Evolutionary conservation across 2,329 filamentous ascomycete species (phyloP), one percentile per base, ranked within the genome.

Genomic region (Magnaporthiopsis incrustans): DNA sequence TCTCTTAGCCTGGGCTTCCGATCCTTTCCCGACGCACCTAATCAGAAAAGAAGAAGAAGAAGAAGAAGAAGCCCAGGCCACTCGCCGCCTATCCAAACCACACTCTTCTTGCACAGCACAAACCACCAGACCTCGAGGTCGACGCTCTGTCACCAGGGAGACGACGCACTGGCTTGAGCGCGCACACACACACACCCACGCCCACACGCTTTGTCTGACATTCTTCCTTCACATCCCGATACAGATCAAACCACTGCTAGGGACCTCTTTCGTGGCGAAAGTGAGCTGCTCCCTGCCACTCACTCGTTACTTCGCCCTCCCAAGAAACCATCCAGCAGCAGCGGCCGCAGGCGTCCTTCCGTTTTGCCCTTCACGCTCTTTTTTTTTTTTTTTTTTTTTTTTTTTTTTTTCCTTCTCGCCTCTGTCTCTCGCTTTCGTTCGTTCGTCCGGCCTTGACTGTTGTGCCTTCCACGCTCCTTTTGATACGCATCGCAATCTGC

Each of bases 261-360:
- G 57, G 56, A 67, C 67, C 63, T 65, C 66, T 72, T 73, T 77
- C 77, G 75, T 76, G 78, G 80, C 81, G 76, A 78, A 68, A 81
- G 79, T 77, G 78, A 79, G 73, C 74, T 73, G 71, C 72, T 71
- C 72, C 70, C 67, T 69, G 71, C 71, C 74, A 75, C 71, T 78
- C 74, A 75, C 71, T 78, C 75, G 72, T 77, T 70, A 74, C 71
- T 72, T 73, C 70, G 70, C 71, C 71, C 72, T 67, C 68, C 72
- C 56, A 32, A 59, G 30, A 30, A 35, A 57, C 14, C 38, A 32
- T 58, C 44, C 44, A 53, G 22, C 44, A 53, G 44, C 44, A 53
- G 44, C 44, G 82, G 83, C 78, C 82, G 82, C 83, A 81, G 82
- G 83, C 83, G 82, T 82, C 82, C 82, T 81, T 60, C 64, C 63